Evolutionary conservation across 1,284 basidiomycete species (phyloP).

Genomic region (Inonotus hispidus): DNA sequence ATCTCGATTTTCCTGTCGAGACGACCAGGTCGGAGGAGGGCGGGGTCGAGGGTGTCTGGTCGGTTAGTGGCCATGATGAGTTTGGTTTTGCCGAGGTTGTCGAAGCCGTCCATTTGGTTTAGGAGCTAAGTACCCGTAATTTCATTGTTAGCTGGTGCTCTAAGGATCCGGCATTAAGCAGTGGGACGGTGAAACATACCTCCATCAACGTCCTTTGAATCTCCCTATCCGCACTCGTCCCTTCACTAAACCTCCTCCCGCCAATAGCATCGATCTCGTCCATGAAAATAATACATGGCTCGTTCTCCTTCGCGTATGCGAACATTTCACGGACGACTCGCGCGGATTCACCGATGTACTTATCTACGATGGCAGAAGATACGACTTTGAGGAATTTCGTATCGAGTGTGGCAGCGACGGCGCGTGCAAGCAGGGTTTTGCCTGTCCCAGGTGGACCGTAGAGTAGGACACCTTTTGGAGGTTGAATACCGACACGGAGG

Average conservation of each 20-base stretch:
- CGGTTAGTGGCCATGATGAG: conserved; percentile 99
- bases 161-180: not conserved
- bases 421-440: conserved; percentile 93
- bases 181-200: conserved; percentile 35
- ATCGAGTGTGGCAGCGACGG: conserved; percentile 92
- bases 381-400: conserved; percentile 99
- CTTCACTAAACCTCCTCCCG: conserved; percentile 95
- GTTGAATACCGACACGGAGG: conserved; percentile 91
- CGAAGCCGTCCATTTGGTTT: conserved; percentile 99
- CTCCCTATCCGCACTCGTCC: conserved; percentile 96
- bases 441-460: conserved; percentile 95
- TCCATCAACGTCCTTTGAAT: conserved; percentile 99
- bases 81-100: conserved; percentile 92
- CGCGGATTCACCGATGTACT: conserved; percentile 98
- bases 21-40: conserved; percentile 91
- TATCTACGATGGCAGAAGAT: conserved; percentile 99
- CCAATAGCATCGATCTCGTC: conserved; percentile 99
- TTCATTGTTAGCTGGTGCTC: not conserved
- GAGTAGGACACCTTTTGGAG: conserved; percentile 89
- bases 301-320: conserved; percentile 93
- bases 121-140: conserved; percentile 59
- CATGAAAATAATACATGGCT: conserved; percentile 99
- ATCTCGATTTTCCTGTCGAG: conserved; percentile 99
- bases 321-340: conserved; percentile 98
- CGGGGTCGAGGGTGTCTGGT: conserved; percentile 96